These are phyloP conservation scores for Plectosphaerella sp. DNA, from an alignment of 2,329 filamentous ascomycete species.

Conservation along the genomic window DNA sequence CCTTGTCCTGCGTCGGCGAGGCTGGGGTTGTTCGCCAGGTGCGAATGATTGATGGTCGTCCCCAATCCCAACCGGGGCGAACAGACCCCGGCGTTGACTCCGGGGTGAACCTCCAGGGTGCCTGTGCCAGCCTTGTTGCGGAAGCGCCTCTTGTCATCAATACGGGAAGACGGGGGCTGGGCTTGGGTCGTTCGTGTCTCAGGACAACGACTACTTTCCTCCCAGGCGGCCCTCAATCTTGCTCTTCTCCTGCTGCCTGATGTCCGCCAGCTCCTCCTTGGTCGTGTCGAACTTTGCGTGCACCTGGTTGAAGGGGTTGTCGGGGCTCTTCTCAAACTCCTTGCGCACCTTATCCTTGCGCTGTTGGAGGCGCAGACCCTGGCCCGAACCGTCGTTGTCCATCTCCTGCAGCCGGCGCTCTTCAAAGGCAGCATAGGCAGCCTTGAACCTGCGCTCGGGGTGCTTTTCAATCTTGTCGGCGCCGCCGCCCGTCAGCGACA, in stretches of 20 bases:
- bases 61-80: too few species aligned
- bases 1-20: too few species aligned
- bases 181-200: neutral
- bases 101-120: too few species aligned
- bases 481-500: constrained; percentile 56
- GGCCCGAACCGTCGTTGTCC: constrained; percentile 68
- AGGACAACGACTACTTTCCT: neutral
- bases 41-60: too few species aligned
- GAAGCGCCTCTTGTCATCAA: neutral
- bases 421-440: constrained; percentile 79
- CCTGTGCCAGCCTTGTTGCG: too few species aligned
- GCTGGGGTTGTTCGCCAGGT: too few species aligned
- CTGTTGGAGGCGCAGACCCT: constrained; percentile 77
- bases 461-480: constrained; percentile 77
- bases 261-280: constrained; percentile 67
- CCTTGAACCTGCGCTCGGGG: constrained; percentile 82
- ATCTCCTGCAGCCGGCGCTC: constrained; percentile 79
- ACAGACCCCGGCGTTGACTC: too few species aligned
- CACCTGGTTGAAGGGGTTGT: constrained; percentile 93
- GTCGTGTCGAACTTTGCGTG: constrained; percentile 71
- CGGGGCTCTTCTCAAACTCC: constrained; percentile 91
- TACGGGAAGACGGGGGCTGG: neutral
- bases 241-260: constrained; percentile 61
- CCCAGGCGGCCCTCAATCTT: constrained; percentile 72
- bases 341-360: constrained; percentile 78